Evolutionary conservation across 768 basidiomycete genomes (phyloP).

Genomic region (Sistotremastrum suecicum): DNA sequence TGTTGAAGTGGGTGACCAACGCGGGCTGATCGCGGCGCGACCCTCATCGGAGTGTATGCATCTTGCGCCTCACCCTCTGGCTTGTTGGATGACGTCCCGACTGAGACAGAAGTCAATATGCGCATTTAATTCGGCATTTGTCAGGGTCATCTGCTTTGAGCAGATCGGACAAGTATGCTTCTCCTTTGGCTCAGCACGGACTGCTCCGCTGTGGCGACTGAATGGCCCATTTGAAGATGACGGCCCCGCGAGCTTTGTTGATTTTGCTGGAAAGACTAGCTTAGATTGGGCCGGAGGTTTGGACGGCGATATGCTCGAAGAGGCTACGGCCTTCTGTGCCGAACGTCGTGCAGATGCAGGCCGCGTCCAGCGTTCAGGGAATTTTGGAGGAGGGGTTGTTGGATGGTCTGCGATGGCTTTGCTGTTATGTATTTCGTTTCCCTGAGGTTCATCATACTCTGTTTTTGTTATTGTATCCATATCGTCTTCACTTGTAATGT

Average conservation of each 20-base stretch:
- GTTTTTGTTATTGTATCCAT: constrained; percentile 18
- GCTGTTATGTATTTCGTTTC: neutral
- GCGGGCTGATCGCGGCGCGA: constrained; percentile 10
- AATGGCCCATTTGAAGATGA: too few species aligned
- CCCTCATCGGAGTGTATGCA: too few species aligned
- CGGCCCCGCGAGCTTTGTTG: too few species aligned
- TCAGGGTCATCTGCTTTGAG: constrained; percentile 38
- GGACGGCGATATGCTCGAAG: too few species aligned
- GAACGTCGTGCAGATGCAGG: too few species aligned
- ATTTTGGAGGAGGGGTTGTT: too few species aligned
- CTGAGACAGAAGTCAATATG: constrained; percentile 87
- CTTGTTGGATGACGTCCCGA: constrained; percentile 58
- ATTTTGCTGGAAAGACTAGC: too few species aligned
- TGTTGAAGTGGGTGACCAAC: constrained; percentile 77
- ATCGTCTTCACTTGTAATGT: constrained; percentile 16
- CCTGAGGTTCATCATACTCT: neutral
- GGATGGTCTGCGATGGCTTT: too few species aligned
- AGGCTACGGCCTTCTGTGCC: too few species aligned
- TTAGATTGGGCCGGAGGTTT: too few species aligned
- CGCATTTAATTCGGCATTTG: constrained; percentile 71
- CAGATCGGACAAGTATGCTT: constrained; percentile 63
- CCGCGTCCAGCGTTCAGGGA: too few species aligned
- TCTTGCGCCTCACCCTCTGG: constrained; percentile 11
- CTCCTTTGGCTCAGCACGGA: neutral
- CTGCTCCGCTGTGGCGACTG: too few species aligned